These are phyloP conservation scores for Austroboletus niveus DNA, from an alignment of 1,284 basidiomycete genomes.

Conservation along the genomic window DNA sequence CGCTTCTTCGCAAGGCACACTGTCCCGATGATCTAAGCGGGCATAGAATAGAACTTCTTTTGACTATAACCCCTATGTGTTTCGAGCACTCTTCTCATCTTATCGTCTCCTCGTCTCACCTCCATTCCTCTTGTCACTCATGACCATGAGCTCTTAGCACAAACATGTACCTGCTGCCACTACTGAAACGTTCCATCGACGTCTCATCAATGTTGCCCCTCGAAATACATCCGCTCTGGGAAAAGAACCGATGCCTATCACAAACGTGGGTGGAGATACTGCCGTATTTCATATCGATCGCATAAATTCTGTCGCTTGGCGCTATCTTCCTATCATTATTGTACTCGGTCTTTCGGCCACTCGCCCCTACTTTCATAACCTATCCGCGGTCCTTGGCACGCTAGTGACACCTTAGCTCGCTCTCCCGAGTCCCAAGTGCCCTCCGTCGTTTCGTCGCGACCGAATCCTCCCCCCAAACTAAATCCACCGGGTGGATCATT, in stretches of 20 bases:
- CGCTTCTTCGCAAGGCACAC: not conserved
- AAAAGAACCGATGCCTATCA: conserved; percentile 10
- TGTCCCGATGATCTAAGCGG: not conserved
- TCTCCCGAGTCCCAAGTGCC: too few species aligned
- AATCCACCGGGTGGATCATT: conserved; percentile 1
- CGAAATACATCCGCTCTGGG: conserved; percentile 3
- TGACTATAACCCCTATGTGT: conserved; percentile 4
- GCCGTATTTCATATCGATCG: conserved; percentile 1
- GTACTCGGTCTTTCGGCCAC: conserved; percentile 2
- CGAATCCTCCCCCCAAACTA: not conserved
- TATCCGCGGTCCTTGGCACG: too few species aligned
- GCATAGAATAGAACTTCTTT: not conserved
- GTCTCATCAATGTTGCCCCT: not conserved
- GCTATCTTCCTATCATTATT: not conserved
- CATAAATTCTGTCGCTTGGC: conserved; percentile 9
- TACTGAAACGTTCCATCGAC: conserved; percentile 5
- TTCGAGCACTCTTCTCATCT: not conserved
- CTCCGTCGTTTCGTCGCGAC: too few species aligned
- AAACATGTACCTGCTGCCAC: not conserved
- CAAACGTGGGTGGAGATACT: conserved; percentile 19
- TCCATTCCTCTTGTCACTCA: not conserved
- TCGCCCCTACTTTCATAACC: not conserved
- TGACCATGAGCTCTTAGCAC: not conserved
- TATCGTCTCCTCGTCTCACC: not conserved
- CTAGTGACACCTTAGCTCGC: too few species aligned